Percentiles rank a stretch among this genome's conserved stretches.
Conservation (phyloP, 2,329 filamentous ascomycete genomes). For the Grosmannia penicillata region DNA sequence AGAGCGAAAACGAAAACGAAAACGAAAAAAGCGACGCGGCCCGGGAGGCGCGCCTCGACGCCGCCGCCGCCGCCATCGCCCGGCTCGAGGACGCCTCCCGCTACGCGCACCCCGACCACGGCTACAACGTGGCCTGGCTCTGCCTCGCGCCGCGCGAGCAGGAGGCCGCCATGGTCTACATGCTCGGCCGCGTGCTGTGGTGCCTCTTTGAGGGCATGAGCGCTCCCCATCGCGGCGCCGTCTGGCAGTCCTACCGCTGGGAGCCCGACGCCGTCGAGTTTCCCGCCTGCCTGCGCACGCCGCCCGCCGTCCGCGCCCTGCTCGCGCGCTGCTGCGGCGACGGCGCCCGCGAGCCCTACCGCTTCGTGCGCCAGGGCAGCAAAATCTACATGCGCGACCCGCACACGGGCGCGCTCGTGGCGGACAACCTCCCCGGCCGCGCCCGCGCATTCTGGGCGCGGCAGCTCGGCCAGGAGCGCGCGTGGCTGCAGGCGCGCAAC, state of each 20-base stretch:
- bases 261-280: constrained; percentile 39
- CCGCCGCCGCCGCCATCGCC: not conserved
- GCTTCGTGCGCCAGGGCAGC: constrained; percentile 7
- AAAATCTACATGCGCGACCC: constrained; percentile 11
- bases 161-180: constrained; percentile 45
- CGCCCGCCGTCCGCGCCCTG: constrained; percentile 5
- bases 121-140: constrained; percentile 43
- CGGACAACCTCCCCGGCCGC: not conserved
- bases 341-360: constrained; percentile 5
- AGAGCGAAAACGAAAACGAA: not conserved
- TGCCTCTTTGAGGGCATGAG: constrained; percentile 47
- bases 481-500: constrained; percentile 4
- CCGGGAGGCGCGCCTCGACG: not conserved
- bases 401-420: constrained; percentile 2
- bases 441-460: constrained; percentile 2
- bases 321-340: constrained; percentile 8
- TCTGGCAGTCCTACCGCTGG: constrained; percentile 44
- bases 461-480: constrained; percentile 1
- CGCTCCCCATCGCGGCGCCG: constrained; percentile 38
- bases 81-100: constrained; percentile 12
- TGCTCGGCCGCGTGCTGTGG: constrained; percentile 47
- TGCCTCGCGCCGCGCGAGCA: constrained; percentile 35
- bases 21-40: not conserved
- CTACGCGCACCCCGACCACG: constrained; percentile 31
- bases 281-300: constrained; percentile 25